These are phyloP conservation scores for Dysphania ambrosioides DNA, from an alignment of 148 eudicot genomes.

Conservation along the genomic window DNA sequence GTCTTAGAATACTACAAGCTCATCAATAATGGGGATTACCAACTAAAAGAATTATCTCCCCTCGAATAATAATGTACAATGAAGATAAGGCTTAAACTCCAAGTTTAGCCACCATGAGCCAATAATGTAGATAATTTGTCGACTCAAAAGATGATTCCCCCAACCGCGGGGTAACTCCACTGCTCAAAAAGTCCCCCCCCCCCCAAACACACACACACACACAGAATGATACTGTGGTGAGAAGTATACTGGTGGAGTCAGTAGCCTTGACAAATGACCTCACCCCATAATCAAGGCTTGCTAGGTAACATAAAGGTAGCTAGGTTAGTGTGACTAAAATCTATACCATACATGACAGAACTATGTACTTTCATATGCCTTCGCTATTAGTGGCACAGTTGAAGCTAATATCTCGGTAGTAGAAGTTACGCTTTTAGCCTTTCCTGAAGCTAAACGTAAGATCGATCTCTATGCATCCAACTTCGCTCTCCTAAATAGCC, in stretches of 20 bases:
- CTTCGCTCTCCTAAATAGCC: constrained; percentile 34
- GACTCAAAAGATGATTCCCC: constrained; percentile 11
- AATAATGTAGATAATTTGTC: constrained; percentile 11
- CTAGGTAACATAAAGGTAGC: constrained; percentile 5
- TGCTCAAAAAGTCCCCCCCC: too few relatives aligned
- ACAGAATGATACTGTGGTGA: background rate
- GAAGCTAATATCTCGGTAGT: constrained; percentile 14
- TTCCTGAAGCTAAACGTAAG: constrained; percentile 20
- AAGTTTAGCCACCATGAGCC: constrained; percentile 24
- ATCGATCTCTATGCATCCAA: constrained; percentile 29
- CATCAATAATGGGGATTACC: constrained; percentile 18
- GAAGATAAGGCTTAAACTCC: constrained; percentile 27
- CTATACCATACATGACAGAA: constrained; percentile 13
- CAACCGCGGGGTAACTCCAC: constrained; percentile 14
- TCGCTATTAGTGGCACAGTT: constrained; percentile 10
- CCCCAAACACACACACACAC: too few relatives aligned
- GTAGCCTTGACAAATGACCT: constrained; percentile 22
- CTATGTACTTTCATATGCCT: constrained; percentile 24
- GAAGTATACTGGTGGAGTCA: constrained; percentile 12
- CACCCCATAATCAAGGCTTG: constrained; percentile 24
- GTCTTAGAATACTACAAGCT: constrained; percentile 15
- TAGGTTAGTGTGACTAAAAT: constrained; percentile 16
- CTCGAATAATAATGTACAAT: constrained; percentile 19
- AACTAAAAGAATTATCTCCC: constrained; percentile 18
- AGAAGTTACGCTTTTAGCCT: constrained; percentile 18